Percentiles rank a stretch among this genome's conserved stretches.
Conservation (phyloP, 2,329 filamentous ascomycete genomes). For the Curvularia lunata region DNA sequence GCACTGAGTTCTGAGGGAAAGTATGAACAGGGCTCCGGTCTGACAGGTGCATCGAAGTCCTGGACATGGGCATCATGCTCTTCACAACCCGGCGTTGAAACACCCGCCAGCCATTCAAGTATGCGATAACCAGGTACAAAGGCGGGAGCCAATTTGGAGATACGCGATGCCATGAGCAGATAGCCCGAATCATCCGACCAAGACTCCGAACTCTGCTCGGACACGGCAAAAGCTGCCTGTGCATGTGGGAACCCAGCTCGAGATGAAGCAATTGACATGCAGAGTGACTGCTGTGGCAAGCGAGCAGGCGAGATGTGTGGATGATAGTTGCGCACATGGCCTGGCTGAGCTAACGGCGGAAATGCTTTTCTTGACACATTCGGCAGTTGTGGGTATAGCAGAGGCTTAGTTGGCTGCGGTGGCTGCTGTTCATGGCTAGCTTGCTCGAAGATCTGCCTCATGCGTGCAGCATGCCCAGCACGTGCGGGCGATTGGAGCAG, state of each 20-base stretch:
- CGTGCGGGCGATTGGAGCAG: conserved; percentile 40
- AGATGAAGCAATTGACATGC: conserved; percentile 4
- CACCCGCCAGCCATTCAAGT: conserved; percentile 25
- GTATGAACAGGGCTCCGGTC: neutral
- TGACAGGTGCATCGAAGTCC: neutral
- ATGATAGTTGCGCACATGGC: neutral
- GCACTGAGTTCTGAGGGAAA: neutral
- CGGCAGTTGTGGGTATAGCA: conserved; percentile 33
- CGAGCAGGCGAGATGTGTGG: neutral
- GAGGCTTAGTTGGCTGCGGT: neutral
- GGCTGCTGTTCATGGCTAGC: conserved; percentile 14
- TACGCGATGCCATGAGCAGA: conserved; percentile 14
- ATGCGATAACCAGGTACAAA: conserved; percentile 18
- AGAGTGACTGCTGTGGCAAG: conserved; percentile 7
- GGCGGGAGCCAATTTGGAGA: neutral
- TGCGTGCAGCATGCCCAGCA: conserved; percentile 34
- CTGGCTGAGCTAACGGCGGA: neutral
- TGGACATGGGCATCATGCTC: neutral
- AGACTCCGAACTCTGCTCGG: conserved; percentile 25
- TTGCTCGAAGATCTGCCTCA: conserved; percentile 39
- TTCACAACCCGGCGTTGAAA: conserved; percentile 8
- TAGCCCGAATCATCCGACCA: conserved; percentile 42
- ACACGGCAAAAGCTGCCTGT: conserved; percentile 3
- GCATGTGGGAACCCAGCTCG: neutral
- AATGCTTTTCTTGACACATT: conserved; percentile 30